Base-by-base conservation (phyloP, 139 green algal species). In the Chlorella sp. region DNA sequence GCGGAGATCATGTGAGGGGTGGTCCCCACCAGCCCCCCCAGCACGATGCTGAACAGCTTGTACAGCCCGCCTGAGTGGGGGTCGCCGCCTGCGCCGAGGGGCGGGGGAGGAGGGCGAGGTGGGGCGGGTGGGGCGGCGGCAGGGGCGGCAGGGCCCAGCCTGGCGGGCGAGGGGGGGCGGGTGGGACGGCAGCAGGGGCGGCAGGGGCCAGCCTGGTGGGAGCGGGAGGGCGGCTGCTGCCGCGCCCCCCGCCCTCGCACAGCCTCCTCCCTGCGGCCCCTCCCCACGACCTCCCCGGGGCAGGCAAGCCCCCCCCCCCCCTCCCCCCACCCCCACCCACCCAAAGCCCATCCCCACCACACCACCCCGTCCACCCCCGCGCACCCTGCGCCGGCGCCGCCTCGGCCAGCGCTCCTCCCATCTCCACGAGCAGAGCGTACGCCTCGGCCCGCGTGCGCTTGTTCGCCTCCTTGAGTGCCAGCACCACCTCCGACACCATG, bases 391-490 rank as follows among this genome's bases (percentile, higher is more conserved):
- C 76, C 33, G 86, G 84, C 40, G 86, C 53, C 14, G 80, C 67
- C 36, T 87, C 86, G 68, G 93, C 76, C 85, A 95, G 83, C 33
- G 85, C 83, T 19, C 84, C 79, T 11, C 83, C 87, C 19, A 95
- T 75, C 19, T 90, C 83, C 25, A 98, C 89, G 19, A 99, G 79
- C 50, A 99, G 86, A 29, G 92, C 85, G 77, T 96, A 98, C 0
- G 95, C 95, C 14, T 87, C 85, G 12, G 77, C 75, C 8, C 94
- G 87, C 1, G 95, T 95, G 84, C 90, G 93, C 60, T 79, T 87
- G 84, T 98, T 97, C 25, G 87, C 74, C 88, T 98, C 95, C 83
- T 99, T 99, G n/a, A 91, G 90, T n/a, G 84, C 89, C 48, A 99
- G 82, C 61, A 98, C 88, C 35, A 98, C 91, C 77, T 99, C 95